Percentiles rank a stretch among this genome's conserved stretches.
phyloP scores from a whole-genome alignment of 345 rosid species.

The Bruguiera parviflora region DNA sequence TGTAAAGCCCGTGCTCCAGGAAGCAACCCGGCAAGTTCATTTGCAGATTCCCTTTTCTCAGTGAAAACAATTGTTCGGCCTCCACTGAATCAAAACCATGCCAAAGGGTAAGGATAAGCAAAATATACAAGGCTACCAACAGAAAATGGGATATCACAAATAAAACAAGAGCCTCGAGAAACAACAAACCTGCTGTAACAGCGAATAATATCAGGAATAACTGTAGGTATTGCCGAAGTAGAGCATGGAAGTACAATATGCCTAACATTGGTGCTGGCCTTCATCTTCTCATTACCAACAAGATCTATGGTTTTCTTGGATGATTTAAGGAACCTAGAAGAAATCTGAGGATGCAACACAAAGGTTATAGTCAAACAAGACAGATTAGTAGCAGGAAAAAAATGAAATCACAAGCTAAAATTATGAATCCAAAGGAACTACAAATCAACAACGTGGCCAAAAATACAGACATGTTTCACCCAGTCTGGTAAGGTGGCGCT shows the following conservation, averaged over 20 bases:
- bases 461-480: slow-evolving; percentile 72
- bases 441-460: slow-evolving; percentile 1
- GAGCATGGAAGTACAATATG: slow-evolving; percentile 85
- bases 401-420: neutral
- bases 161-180: slow-evolving; percentile 2
- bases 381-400: neutral
- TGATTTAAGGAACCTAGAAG: slow-evolving; percentile 70
- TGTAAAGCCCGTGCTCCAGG: slow-evolving; percentile 84
- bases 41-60: slow-evolving; percentile 80
- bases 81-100: slow-evolving; percentile 53
- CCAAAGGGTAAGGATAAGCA: neutral
- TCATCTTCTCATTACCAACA: slow-evolving; percentile 96
- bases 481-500: slow-evolving; percentile 94
- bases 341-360: slow-evolving; percentile 46
- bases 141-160: neutral
- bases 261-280: slow-evolving; percentile 87
- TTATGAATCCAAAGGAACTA: neutral
- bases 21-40: slow-evolving; percentile 80
- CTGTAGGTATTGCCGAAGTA: slow-evolving; percentile 62
- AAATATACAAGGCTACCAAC: neutral
- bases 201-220: slow-evolving; percentile 88
- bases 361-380: neutral
- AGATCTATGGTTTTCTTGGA: slow-evolving; percentile 85
- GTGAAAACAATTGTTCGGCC: slow-evolving; percentile 91
- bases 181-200: slow-evolving; percentile 79